Evolutionary conservation across 176 grass and related monocot genomes (phyloP).

Genomic region (Zoysia japonica): DNA sequence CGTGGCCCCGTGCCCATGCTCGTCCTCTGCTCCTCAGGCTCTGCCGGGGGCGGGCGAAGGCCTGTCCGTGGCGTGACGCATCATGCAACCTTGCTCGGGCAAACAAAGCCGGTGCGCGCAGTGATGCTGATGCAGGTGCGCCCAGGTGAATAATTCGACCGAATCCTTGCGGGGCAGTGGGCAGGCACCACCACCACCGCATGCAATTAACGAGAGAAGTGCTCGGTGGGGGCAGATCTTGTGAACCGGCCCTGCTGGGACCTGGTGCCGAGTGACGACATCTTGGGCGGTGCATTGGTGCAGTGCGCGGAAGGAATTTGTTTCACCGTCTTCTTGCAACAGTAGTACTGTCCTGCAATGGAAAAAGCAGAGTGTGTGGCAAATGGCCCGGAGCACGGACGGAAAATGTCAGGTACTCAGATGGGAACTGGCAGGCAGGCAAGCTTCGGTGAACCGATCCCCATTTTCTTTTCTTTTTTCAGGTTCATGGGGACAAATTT

Average conservation of each 20-base stretch:
- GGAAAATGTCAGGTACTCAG: background rate
- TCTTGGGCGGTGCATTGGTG: background rate
- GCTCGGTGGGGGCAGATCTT: background rate
- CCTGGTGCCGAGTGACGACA: background rate
- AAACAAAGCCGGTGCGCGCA: background rate
- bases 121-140: slow-evolving; percentile 29
- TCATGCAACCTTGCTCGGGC: slow-evolving; percentile 22
- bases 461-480: too few species aligned
- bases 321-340: background rate
- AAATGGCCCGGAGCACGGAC: background rate
- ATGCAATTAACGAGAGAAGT: slow-evolving; percentile 5
- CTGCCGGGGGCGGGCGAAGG: background rate
- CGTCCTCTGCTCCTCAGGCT: background rate
- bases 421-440: background rate
- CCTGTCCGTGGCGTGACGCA: slow-evolving; percentile 38
- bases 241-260: background rate
- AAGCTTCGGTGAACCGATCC: background rate
- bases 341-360: background rate
- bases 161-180: background rate
- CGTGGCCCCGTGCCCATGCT: background rate
- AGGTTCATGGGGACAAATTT: too few species aligned
- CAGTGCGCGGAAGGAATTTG: background rate
- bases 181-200: slow-evolving; percentile 9
- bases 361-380: background rate
- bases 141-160: slow-evolving; percentile 32